These are phyloP conservation scores for Eucalyptus regnans DNA, from an alignment of 345 rosid species.

Conservation along the genomic window DNA sequence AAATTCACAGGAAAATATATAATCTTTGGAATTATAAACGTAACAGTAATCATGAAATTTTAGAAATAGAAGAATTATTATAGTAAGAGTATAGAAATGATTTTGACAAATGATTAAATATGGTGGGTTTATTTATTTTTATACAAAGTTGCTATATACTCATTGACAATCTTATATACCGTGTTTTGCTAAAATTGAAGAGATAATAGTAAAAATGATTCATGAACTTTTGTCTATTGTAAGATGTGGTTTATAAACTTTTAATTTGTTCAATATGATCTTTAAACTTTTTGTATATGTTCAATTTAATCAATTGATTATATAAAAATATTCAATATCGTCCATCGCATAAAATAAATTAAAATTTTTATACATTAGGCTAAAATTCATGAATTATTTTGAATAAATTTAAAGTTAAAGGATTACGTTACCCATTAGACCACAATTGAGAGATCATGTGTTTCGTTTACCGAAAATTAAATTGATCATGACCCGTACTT, in stretches of 20 bases:
- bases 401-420: too few species aligned
- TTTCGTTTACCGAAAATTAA: accelerated
- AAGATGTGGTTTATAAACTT: accelerated
- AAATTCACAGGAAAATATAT: neutral
- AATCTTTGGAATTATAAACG: neutral
- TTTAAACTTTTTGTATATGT: accelerated
- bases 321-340: accelerated
- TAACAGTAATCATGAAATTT: neutral
- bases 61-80: neutral
- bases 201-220: too few species aligned
- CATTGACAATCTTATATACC: neutral
- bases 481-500: neutral
- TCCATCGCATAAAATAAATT: accelerated
- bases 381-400: accelerated
- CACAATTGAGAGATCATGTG: too few species aligned
- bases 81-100: neutral
- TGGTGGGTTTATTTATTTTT: neutral
- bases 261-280: too few species aligned
- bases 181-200: neutral
- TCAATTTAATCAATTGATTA: too few species aligned
- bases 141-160: neutral
- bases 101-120: neutral
- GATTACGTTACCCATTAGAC: accelerated
- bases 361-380: accelerated
- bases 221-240: too few species aligned